Percentiles rank a stretch among this genome's conserved stretches.
Conservation (phyloP, 2,329 filamentous ascomycete species). For the Hypoxylon sp. region DNA sequence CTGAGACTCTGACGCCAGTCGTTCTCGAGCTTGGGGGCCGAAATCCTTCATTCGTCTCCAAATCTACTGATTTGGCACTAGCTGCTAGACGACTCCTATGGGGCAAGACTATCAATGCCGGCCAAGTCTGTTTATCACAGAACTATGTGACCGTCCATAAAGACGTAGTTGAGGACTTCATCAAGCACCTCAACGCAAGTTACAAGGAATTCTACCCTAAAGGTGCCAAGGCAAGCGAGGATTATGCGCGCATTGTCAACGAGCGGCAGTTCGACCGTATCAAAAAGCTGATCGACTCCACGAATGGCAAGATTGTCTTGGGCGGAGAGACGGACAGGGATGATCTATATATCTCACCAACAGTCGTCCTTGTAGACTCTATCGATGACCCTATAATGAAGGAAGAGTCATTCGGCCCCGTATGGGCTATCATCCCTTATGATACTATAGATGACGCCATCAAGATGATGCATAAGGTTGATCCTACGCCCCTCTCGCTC, state of each 20-base stretch:
- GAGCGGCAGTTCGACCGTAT: conserved; percentile 82
- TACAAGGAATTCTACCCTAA: conserved; percentile 86
- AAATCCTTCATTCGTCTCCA: conserved; percentile 93
- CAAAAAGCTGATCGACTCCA: conserved; percentile 91
- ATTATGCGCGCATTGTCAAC: conserved; percentile 87
- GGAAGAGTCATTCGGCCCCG: conserved; percentile 93
- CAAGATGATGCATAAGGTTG: conserved; percentile 81
- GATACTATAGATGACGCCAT: conserved; percentile 89
- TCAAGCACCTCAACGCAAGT: conserved; percentile 79
- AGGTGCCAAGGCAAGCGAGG: conserved; percentile 82
- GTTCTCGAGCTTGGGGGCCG: conserved; percentile 90
- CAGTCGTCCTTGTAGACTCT: conserved; percentile 86
- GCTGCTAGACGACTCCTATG: conserved; percentile 89
- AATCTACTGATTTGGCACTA: conserved; percentile 82
- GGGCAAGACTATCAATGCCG: conserved; percentile 88
- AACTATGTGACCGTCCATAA: conserved; percentile 92
- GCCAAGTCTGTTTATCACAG: conserved; percentile 92
- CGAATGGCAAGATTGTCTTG: conserved; percentile 85
- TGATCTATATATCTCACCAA: conserved; percentile 89
- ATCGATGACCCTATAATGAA: conserved; percentile 81
- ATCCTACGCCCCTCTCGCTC: conserved; percentile 85
- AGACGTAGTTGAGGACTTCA: conserved; percentile 77
- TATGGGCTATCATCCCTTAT: conserved; percentile 85
- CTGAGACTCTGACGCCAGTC: conserved; percentile 88
- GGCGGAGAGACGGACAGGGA: conserved; percentile 87